Base-by-base conservation (phyloP, 1,284 basidiomycete species). In the Malassezia sympodialis region DNA sequence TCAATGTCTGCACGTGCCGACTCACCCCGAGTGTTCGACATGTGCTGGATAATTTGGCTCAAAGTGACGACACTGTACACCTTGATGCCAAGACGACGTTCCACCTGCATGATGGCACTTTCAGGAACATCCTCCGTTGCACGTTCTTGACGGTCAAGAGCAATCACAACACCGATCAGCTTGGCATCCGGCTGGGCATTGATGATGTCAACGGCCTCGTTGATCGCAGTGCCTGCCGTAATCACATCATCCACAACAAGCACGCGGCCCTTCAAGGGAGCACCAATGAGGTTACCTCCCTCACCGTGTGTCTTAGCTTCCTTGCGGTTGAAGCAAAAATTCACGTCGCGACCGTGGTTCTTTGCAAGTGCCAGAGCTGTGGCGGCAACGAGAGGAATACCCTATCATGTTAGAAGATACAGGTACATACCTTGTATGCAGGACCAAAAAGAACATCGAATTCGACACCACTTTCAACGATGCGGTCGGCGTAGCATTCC, bases 241-340 rank as follows among this genome's bases (percentile, higher is more conserved):
- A 96, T 90, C 46, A 98, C 94, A 66, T 98, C 93, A 79, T 98
- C 93, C 35, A 96, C 79, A 44, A 96, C 82, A 11, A 73, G 49
- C 2, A 96, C 87, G 31, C 80, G 80, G 19, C 87, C 88, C 51
- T 81, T 79, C 21, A 96, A 80, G 1, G 85, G 79, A 1, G 86
- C 84, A 21, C 93, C 94, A 58, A 98, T 90, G 67, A 96, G 82
- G 40, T 80, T 80, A 0, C 93, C 94, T n/a, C 94, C 93, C 76
- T 98, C 93, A 7, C 93, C 93, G 70, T 98, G 91, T 59, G 87
- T 85, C 77, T 98, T 98, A 42, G 81, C 85, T 76, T 98, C 94
- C 77, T 98, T 98, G 39, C 93, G 81, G 75, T 96, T 91, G 73
- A 91, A 96, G 31, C 86, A 86, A 67, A 88, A 88, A 0, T 86